phyloP scores from a whole-genome alignment of 106 monocot species.

The Iris macrosiphon region DNA sequence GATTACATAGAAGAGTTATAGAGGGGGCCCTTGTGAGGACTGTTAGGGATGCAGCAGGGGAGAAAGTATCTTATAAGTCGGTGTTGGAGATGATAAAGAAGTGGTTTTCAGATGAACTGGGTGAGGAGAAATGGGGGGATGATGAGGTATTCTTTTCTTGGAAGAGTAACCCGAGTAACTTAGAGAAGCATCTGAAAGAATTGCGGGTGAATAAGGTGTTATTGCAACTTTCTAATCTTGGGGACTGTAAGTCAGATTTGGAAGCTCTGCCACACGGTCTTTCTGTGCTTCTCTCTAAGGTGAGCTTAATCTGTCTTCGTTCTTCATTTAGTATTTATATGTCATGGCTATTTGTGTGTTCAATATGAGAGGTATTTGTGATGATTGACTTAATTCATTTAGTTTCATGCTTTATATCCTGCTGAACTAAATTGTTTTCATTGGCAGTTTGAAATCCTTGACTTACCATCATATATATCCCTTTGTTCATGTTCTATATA shows the following conservation, averaged over 20 bases:
- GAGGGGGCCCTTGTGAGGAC: conserved; percentile 50
- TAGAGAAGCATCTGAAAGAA: conserved; percentile 58
- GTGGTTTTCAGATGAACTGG: conserved; percentile 41
- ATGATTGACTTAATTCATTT: background rate
- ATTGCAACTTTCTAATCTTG: conserved; percentile 29
- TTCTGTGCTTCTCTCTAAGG: conserved; percentile 67
- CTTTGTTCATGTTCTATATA: too few relatives aligned
- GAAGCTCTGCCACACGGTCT: conserved; percentile 62
- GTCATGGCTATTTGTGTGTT: background rate
- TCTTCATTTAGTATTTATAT: background rate
- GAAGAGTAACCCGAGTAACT: conserved; percentile 59
- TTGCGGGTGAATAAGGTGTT: conserved; percentile 48
- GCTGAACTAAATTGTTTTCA: too few relatives aligned
- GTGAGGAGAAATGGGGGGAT: conserved; percentile 47
- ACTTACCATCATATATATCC: too few relatives aligned
- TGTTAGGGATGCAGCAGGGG: conserved; percentile 64
- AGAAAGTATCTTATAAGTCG: conserved; percentile 35
- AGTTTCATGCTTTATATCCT: background rate
- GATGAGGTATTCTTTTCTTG: conserved; percentile 81
- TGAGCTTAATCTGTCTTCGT: conserved; percentile 10
- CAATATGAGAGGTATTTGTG: background rate
- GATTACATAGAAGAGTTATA: conserved; percentile 65
- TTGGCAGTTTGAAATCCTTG: too few relatives aligned
- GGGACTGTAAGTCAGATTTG: conserved; percentile 52
- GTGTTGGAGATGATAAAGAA: conserved; percentile 67